These are phyloP conservation scores for Populus hybrid DNA, from an alignment of 441 rosid species.

Conservation along the genomic window DNA sequence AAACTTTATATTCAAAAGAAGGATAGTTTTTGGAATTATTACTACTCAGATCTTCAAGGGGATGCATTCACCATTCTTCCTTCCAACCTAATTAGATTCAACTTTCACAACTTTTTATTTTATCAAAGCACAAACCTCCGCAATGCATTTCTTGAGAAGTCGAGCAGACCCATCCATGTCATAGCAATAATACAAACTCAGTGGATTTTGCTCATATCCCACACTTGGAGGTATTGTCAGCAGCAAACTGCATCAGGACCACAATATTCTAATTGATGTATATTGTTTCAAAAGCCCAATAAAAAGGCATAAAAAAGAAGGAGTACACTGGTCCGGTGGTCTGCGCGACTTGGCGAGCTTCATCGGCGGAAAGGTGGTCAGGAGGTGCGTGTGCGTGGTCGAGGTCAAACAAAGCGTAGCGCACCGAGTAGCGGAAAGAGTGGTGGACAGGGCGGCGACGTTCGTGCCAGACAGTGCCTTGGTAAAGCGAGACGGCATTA, in stretches of 20 bases:
- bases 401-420: conserved; percentile 81
- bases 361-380: conserved; percentile 65
- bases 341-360: conserved; percentile 53
- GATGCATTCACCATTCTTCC: neutral
- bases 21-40: neutral
- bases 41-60: neutral
- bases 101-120: neutral
- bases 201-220: conserved; percentile 86
- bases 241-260: conserved; percentile 45
- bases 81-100: neutral
- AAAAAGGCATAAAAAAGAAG: neutral
- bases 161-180: conserved; percentile 35
- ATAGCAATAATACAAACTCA: conserved; percentile 88
- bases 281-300: neutral
- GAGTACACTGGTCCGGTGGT: conserved; percentile 72
- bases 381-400: conserved; percentile 41
- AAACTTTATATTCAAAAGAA: too few species aligned
- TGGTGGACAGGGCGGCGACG: conserved; percentile 78
- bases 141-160: conserved; percentile 65
- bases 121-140: conserved; percentile 49
- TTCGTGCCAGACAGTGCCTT: conserved; percentile 88
- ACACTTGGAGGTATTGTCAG: conserved; percentile 89
- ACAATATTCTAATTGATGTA: neutral
- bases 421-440: conserved; percentile 65
- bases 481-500: conserved; percentile 37